Evolutionary conservation across 768 basidiomycete genomes (phyloP), one percentile per base, ranked within the genome.

Genomic region (Dictyophora rubrovolvata): DNA sequence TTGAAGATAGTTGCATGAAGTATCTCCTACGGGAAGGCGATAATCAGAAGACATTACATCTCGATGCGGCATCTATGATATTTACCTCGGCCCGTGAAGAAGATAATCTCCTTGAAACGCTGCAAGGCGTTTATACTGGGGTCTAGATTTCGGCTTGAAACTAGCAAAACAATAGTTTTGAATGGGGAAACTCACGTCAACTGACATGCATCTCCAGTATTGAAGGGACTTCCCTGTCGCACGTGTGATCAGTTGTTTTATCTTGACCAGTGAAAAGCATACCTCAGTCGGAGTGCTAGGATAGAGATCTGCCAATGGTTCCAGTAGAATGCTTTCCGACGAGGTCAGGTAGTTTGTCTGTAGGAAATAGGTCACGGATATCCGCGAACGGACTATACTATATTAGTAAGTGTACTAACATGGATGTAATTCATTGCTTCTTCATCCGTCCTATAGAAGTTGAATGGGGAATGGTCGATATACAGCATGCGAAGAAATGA

Each of bases 211-310:
- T 64, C 23, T 0, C 75, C 73, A 0, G 82, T 83, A 59, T 72
- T 72, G 62, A 77, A 84, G 0, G 82, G 82, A 0, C 80, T 82
- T n/a, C 82, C 82, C 55, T 74, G 63, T 0, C 69, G 66, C 1
- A 46, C 23, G 18, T 17, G 5, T 21, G 34, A 17, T 20, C 9
- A 22, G 5, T 16, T 20, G 23, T 8, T 34, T 51, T 18, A 14
- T 49, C 16, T 11, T 23, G n/a, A 35, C 23, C 20, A 1, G 21
- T 10, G 5, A 33, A 5, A 56, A 49, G n/a, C 23, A n/a, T 21
- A 58, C 66, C 4, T 48, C 53, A 1, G 64, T 54, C 0, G 65
- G 64, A 48, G 65, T 58, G 5, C 56, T 33, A 2, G 64, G 61
- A 52, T 66, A 65, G 2, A 66, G 28, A 16, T 21, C 34, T n/a